Conservation (phyloP, 257 asterid genomes). For the Echium plantagineum region DNA sequence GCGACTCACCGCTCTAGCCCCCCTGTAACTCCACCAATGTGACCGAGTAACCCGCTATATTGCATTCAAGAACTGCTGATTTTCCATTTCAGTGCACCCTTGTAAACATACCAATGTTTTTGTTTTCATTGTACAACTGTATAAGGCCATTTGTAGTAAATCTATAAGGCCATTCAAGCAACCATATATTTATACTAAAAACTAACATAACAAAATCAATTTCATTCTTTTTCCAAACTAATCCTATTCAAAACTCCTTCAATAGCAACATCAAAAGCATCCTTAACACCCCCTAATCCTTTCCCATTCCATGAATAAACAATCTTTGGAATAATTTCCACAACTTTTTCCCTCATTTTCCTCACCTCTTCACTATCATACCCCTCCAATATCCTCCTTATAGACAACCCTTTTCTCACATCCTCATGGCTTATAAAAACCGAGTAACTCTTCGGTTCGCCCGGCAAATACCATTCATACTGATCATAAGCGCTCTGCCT, state of each 20-base stretch:
- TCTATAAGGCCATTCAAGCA: no score
- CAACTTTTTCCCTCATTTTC: slow-evolving; percentile 65
- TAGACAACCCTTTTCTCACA: slow-evolving; percentile 48
- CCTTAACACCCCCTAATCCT: slow-evolving; percentile 38
- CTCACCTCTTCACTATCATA: slow-evolving; percentile 39
- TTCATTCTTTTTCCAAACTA: slow-evolving; percentile 43
- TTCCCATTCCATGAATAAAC: slow-evolving; percentile 47
- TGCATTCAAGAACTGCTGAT: no score
- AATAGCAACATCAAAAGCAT: slow-evolving; percentile 82
- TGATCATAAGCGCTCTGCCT: slow-evolving; percentile 57
- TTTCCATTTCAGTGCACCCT: no score
- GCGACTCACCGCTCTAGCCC: no score
- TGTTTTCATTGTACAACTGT: no score
- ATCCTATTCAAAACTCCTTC: slow-evolving; percentile 72
- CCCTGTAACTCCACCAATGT: no score
- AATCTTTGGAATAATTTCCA: slow-evolving; percentile 62
- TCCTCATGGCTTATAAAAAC: slow-evolving; percentile 55
- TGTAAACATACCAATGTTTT: no score
- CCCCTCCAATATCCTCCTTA: slow-evolving; percentile 43
- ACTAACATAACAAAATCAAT: not conserved
- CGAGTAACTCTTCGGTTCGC: slow-evolving; percentile 67
- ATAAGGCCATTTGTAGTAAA: no score
- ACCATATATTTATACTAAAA: no score
- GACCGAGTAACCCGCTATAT: no score
- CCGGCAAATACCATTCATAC: slow-evolving; percentile 81